Evolutionary conservation across 768 basidiomycete species (phyloP).

Genomic region (Leucocoprinus sp.): DNA sequence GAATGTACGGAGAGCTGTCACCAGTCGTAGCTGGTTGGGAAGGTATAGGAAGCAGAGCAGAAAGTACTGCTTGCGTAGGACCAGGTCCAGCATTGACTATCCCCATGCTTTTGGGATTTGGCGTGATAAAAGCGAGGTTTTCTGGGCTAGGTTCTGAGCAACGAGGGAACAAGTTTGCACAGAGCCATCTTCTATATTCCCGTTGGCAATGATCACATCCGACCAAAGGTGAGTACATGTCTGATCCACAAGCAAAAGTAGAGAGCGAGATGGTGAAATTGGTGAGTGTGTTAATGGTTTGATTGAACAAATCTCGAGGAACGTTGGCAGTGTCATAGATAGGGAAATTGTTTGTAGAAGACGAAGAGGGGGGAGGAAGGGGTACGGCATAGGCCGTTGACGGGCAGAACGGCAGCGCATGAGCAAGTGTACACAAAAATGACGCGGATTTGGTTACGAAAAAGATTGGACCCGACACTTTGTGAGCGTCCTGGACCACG

Average conservation of each 20-base stretch:
- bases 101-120: slow-evolving; percentile 24
- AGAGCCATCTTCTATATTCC: slow-evolving; percentile 74
- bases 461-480: slow-evolving; percentile 60
- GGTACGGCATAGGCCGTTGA: slow-evolving; percentile 62
- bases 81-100: slow-evolving; percentile 27
- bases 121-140: slow-evolving; percentile 26
- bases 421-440: slow-evolving; percentile 63
- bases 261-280: slow-evolving; percentile 71
- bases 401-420: slow-evolving; percentile 72
- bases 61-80: slow-evolving; percentile 29
- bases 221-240: slow-evolving; percentile 70
- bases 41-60: slow-evolving; percentile 41
- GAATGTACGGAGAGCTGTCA: slow-evolving; percentile 44
- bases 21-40: slow-evolving; percentile 24
- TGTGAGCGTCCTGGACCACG: slow-evolving; percentile 44
- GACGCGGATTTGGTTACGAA: slow-evolving; percentile 72
- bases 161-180: slow-evolving; percentile 63
- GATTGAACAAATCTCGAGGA: background rate
- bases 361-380: slow-evolving; percentile 42
- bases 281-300: slow-evolving; percentile 45
- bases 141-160: slow-evolving; percentile 49
- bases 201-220: slow-evolving; percentile 68
- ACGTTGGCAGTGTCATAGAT: slow-evolving; percentile 7
- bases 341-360: slow-evolving; percentile 22
- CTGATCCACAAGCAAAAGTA: slow-evolving; percentile 73